These are phyloP conservation scores for Penicillium pulvis DNA, from an alignment of 495 filamentous ascomycete genomes.

Conservation along the genomic window DNA sequence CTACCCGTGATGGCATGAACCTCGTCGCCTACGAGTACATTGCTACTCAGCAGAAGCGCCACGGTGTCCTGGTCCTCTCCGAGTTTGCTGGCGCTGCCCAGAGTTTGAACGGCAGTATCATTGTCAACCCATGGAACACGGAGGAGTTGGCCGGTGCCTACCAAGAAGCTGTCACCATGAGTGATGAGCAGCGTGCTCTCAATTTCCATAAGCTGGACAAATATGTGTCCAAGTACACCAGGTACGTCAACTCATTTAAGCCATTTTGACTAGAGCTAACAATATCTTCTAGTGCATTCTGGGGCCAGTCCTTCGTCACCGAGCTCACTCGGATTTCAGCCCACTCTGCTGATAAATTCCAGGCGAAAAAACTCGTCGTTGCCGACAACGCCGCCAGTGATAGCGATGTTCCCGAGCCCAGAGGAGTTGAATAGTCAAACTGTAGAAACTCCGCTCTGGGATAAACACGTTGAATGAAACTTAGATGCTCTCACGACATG, in stretches of 20 bases:
- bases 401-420: constrained; percentile 1
- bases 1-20: constrained; percentile 98
- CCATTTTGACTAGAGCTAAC: constrained; percentile 10
- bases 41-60: constrained; percentile 82
- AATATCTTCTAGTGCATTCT: constrained; percentile 70
- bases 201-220: constrained; percentile 89
- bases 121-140: constrained; percentile 97
- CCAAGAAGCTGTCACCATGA: constrained; percentile 92
- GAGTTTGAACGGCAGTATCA: constrained; percentile 85
- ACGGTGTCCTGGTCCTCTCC: constrained; percentile 89
- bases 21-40: constrained; percentile 99
- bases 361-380: constrained; percentile 35
- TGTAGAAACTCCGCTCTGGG: not conserved
- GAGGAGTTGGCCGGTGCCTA: constrained; percentile 92
- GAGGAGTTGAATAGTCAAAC: not conserved
- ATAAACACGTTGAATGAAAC: constrained; percentile 16
- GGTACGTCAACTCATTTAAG: constrained; percentile 40
- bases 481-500: constrained; percentile 33
- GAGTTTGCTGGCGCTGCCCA: constrained; percentile 96
- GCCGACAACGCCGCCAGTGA: constrained; percentile 2
- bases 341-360: constrained; percentile 46
- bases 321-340: constrained; percentile 75
- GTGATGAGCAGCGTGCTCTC: constrained; percentile 75
- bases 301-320: constrained; percentile 91
- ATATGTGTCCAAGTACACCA: constrained; percentile 96